phyloP scores from a whole-genome alignment of 352 stramenopile genomes.

The Lagenidium giganteum region DNA sequence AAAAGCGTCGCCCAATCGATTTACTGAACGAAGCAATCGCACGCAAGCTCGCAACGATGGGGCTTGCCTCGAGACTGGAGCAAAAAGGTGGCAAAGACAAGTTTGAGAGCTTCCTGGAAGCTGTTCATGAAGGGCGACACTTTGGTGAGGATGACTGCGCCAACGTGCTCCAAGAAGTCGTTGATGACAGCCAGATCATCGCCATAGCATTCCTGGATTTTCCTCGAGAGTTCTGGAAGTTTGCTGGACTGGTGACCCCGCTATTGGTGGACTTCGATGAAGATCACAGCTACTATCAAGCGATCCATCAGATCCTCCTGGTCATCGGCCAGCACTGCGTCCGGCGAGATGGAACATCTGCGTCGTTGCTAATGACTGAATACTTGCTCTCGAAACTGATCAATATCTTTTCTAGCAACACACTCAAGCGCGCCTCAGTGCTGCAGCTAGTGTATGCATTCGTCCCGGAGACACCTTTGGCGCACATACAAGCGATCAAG shows the following conservation, averaged over 20 bases:
- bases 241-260: conserved; percentile 41
- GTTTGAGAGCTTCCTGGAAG: conserved; percentile 67
- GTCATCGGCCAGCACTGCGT: conserved; percentile 37
- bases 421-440: conserved; percentile 42
- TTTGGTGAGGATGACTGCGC: conserved; percentile 31
- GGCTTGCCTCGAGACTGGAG: conserved; percentile 22
- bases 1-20: conserved; percentile 53
- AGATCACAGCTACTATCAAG: conserved; percentile 33
- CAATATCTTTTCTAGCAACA: conserved; percentile 16
- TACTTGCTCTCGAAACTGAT: conserved; percentile 44
- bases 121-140: conserved; percentile 28
- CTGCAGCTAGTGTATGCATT: conserved; percentile 63
- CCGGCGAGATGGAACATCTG: conserved; percentile 31
- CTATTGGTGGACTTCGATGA: conserved; percentile 50
- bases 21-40: conserved; percentile 49
- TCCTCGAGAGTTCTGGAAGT: conserved; percentile 81
- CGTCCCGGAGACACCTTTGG: conserved; percentile 35
- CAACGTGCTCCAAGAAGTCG: conserved; percentile 30
- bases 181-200: conserved; percentile 51
- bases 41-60: conserved; percentile 26
- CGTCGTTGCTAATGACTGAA: conserved; percentile 51
- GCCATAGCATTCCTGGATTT: conserved; percentile 61
- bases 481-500: conserved; percentile 76
- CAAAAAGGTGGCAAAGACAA: conserved; percentile 41
- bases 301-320: conserved; percentile 24